Conservation (phyloP, 2,329 filamentous ascomycete genomes). For the Colletotrichum sp. region DNA sequence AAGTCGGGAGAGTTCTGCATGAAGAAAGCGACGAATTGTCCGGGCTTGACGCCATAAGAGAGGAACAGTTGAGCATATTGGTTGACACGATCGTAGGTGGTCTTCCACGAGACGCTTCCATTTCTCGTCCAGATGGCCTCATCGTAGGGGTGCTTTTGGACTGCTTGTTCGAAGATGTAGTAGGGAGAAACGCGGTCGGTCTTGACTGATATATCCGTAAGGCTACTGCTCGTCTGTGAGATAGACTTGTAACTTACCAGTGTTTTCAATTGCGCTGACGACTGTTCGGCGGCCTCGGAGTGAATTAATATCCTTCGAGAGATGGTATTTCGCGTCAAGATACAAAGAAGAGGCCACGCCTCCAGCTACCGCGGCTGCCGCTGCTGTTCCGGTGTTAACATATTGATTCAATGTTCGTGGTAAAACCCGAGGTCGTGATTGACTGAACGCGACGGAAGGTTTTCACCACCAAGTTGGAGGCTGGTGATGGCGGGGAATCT, state of each 20-base stretch:
- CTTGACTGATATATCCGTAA: constrained; percentile 37
- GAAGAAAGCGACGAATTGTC: constrained; percentile 69
- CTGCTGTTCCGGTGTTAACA: constrained; percentile 24
- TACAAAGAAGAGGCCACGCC: constrained; percentile 42
- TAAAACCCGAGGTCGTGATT: neutral
- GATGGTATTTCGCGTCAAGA: constrained; percentile 72
- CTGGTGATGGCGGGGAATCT: neutral
- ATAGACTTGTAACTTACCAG: neutral
- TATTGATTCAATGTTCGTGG: neutral
- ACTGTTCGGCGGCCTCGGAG: constrained; percentile 40
- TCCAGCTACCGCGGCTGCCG: constrained; percentile 42
- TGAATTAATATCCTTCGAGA: constrained; percentile 63
- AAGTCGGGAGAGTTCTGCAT: constrained; percentile 73
- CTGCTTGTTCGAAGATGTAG: constrained; percentile 68
- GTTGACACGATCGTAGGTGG: constrained; percentile 59
- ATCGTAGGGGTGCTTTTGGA: constrained; percentile 53
- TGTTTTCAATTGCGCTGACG: constrained; percentile 45
- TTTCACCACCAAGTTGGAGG: neutral
- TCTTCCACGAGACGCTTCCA: constrained; percentile 63
- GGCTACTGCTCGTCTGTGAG: constrained; percentile 30
- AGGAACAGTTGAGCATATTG: constrained; percentile 69
- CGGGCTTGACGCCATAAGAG: constrained; percentile 59
- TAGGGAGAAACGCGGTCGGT: constrained; percentile 64
- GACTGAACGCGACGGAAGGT: neutral
- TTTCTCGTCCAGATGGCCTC: constrained; percentile 72